Evolutionary conservation across 805 yeast genomes (phyloP).

Genomic region (Saccharomycopsis schoenii): DNA sequence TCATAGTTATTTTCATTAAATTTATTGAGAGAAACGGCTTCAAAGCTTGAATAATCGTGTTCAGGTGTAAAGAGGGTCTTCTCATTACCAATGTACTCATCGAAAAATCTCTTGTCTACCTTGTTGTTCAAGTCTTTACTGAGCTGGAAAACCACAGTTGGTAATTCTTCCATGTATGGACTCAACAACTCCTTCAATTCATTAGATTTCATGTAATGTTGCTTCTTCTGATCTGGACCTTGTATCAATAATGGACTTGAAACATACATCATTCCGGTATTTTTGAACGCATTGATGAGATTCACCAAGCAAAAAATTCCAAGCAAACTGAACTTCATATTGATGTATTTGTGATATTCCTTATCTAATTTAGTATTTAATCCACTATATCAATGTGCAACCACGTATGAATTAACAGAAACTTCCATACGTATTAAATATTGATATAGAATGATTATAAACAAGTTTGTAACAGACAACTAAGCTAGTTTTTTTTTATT

Average conservation of each 20-base stretch:
- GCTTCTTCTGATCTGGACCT: neutral
- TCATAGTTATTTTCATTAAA: neutral
- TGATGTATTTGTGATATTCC: neutral
- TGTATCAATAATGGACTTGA: neutral
- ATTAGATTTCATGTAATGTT: constrained; percentile 3
- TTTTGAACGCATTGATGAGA: constrained; percentile 2
- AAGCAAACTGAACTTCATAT: neutral
- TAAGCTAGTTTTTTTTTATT: no score
- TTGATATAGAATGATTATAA: no score
- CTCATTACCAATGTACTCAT: neutral
- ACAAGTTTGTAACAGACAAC: no score
- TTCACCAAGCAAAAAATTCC: neutral
- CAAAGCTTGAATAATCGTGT: neutral
- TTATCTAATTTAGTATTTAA: no score
- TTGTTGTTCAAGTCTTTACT: neutral
- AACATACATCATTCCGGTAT: constrained; percentile 10
- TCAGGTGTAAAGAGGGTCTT: neutral
- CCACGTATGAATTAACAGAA: no score
- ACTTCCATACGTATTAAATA: no score
- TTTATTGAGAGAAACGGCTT: neutral
- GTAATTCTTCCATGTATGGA: neutral
- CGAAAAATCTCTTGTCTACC: neutral
- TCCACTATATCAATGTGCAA: no score
- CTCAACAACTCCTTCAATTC: neutral
- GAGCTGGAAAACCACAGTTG: constrained; percentile 8